Percentiles rank a stretch among this genome's conserved stretches.
phyloP scores from a whole-genome alignment of 176 grass and related monocot species.

The Oryza longistaminata region DNA sequence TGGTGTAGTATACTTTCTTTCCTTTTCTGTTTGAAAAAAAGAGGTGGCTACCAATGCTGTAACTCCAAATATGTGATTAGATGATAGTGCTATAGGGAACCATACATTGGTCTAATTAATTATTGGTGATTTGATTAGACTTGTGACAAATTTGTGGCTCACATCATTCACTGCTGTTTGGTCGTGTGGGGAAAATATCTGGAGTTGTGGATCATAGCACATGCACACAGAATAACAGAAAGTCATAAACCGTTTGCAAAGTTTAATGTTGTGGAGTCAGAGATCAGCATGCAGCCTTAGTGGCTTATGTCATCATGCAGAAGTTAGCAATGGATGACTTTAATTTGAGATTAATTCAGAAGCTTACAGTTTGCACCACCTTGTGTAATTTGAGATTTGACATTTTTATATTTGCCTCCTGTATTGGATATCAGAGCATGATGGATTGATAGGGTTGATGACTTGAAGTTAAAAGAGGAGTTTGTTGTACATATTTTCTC shows the following conservation, averaged over 20 bases:
- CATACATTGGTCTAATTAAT: background rate
- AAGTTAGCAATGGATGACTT: background rate
- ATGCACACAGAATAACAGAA: background rate
- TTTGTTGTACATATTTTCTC: background rate
- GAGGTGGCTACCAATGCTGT: background rate
- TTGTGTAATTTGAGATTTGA: too few relatives aligned
- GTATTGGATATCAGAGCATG: background rate
- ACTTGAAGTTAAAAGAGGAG: background rate
- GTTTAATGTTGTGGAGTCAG: background rate
- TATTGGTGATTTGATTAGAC: background rate
- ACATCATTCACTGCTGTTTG: background rate
- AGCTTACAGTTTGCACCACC: too few relatives aligned
- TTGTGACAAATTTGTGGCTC: background rate
- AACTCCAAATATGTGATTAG: background rate
- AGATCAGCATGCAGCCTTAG: background rate
- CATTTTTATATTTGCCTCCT: background rate
- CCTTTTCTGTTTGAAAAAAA: background rate
- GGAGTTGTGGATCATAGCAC: background rate
- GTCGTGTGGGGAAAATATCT: background rate
- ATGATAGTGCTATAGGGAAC: background rate
- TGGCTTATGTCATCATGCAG: background rate
- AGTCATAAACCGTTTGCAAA: background rate
- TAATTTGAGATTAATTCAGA: too few relatives aligned
- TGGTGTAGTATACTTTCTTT: background rate
- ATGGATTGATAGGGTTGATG: too few relatives aligned